These are phyloP conservation scores for Exophiala mesophila DNA, from an alignment of 2,329 filamentous ascomycete species.

Conservation along the genomic window DNA sequence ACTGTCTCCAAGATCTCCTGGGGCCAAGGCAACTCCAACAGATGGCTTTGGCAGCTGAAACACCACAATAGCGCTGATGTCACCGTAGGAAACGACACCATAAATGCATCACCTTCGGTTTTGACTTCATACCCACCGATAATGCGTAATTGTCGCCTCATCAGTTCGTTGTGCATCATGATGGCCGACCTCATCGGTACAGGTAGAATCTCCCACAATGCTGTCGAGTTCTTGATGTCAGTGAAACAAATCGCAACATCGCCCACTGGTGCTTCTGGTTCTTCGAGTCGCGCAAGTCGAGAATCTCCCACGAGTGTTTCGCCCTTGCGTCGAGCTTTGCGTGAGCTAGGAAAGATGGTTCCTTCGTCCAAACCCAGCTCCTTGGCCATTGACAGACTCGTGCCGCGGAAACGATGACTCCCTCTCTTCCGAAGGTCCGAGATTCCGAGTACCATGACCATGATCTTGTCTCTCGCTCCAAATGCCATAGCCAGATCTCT, in stretches of 20 bases:
- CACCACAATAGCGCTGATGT: slow-evolving; percentile 94
- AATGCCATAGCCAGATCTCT: slow-evolving; percentile 94
- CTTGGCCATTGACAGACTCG: slow-evolving; percentile 80
- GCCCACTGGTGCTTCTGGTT: slow-evolving; percentile 85
- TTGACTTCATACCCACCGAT: slow-evolving; percentile 99
- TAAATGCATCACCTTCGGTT: slow-evolving; percentile 98
- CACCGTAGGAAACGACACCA: slow-evolving; percentile 96
- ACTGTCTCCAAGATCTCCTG: slow-evolving; percentile 84
- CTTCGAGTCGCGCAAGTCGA: slow-evolving; percentile 78
- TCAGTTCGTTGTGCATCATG: slow-evolving; percentile 94
- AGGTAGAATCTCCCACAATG: slow-evolving; percentile 91
- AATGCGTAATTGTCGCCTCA: slow-evolving; percentile 85
- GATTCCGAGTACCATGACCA: slow-evolving; percentile 98
- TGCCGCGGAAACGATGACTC: slow-evolving; percentile 67
- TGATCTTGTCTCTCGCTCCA: slow-evolving; percentile 88
- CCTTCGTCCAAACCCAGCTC: slow-evolving; percentile 60
- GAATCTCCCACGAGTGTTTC: slow-evolving; percentile 62
- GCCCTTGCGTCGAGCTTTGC: slow-evolving; percentile 57
- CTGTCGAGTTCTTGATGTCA: slow-evolving; percentile 97
- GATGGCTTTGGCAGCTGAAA: slow-evolving; percentile 83
- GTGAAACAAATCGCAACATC: slow-evolving; percentile 94
- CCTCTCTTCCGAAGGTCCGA: slow-evolving; percentile 84
- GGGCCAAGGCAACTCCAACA: slow-evolving; percentile 89
- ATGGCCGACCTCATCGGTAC: slow-evolving; percentile 95
- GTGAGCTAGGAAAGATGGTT: slow-evolving; percentile 58